phyloP scores from a whole-genome alignment of 345 rosid species.

The Hevea brasiliensis region DNA sequence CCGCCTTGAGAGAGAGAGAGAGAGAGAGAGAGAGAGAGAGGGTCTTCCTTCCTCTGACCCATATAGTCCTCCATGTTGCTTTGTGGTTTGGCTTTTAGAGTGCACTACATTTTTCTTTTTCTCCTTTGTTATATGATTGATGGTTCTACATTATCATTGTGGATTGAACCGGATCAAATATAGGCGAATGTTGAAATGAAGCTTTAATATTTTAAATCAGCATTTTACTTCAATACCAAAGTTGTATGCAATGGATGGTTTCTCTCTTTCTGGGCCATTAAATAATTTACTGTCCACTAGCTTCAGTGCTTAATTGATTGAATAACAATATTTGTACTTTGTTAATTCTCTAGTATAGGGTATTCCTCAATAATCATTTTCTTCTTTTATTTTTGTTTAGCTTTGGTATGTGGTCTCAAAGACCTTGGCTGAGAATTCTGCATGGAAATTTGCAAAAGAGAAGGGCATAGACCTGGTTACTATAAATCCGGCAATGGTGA shows the following conservation, averaged over 20 bases:
- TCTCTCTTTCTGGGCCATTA: too few relatives aligned
- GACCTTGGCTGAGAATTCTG: too few relatives aligned
- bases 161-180: neutral
- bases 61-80: too few relatives aligned
- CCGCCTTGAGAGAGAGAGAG: neutral
- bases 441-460: slow-evolving; percentile 80
- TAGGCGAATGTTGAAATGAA: neutral
- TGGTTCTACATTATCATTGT: neutral
- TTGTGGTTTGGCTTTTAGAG: too few relatives aligned
- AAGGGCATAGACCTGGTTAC: slow-evolving; percentile 68
- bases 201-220: neutral
- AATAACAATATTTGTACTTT: neutral
- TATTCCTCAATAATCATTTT: neutral
- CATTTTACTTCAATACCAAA: neutral
- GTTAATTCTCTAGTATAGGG: too few relatives aligned
- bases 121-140: neutral
- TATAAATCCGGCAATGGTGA: slow-evolving; percentile 88
- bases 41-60: too few relatives aligned
- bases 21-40: neutral
- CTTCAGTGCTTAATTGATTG: neutral
- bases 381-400: slow-evolving; percentile 26
- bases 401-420: slow-evolving; percentile 86
- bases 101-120: too few relatives aligned
- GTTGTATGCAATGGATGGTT: neutral
- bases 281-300: neutral